Base-by-base conservation (phyloP, 345 rosid genomes). In the Heritiera littoralis region DNA sequence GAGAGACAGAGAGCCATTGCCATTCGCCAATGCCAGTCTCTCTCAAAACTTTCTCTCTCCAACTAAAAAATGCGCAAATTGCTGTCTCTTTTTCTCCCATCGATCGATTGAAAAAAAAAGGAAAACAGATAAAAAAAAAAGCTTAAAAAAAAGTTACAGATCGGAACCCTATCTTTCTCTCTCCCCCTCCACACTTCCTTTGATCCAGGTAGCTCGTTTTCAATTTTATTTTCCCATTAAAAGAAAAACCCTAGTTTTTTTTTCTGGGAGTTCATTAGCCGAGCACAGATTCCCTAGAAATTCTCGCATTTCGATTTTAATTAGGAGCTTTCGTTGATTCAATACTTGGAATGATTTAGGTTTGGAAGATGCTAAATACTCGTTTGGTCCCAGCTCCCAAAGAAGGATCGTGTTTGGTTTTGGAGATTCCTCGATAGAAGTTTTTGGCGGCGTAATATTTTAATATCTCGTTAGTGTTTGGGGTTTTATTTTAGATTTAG, bases 241-340 rank as follows among this genome's bases (percentile, higher is more conserved):
- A 66, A 76, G 72, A 78, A 77, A 72, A 84, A 80, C 82, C 86
- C 86, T 79, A 83, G 87, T 38, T 77, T 77, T 72, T 30, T 18
- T 18, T 45, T 6, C 9, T 1, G 0, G 61, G 17, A 77, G 68
- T 66, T 79, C 75, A 78, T 64, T 32, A 71, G 78, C 66, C 77
- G 55, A 77, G 63, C 52, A 18, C 71, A 79, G 20, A 85, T 85
- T 75, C 85, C 85, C 84, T 85, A 74, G 60, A 40, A n/a, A 59
- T 68, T 46, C 5, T 60, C 40, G 48, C 45, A 28, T 43, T 77
- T 72, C 49, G 67, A 51, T 32, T 52, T 67, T n/a, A 32, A 46
- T 46, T 38, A n/a, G 75, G 28, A 30, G 41, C 35, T 69, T 56
- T 65, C 3, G 5, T 15, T 70, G 41, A 32, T 51, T 59, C 38